These are phyloP conservation scores for Colletotrichum lupini DNA, from an alignment of 2,329 filamentous ascomycete species.

Conservation along the genomic window DNA sequence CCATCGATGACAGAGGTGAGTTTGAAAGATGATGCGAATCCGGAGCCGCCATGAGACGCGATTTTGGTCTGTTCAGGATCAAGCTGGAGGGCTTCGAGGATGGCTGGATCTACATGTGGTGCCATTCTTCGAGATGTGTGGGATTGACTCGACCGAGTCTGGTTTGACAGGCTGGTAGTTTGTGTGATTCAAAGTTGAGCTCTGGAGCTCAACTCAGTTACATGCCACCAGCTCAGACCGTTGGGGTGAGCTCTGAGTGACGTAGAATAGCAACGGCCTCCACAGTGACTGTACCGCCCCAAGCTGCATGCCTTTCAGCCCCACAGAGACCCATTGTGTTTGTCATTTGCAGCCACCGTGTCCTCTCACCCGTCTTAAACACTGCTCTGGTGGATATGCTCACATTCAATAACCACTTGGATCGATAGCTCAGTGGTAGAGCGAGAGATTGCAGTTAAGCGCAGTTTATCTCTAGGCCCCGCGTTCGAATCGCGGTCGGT, in stretches of 20 bases:
- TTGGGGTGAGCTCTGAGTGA: conserved; percentile 28
- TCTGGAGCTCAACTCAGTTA: conserved; percentile 7
- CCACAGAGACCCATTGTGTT: conserved; percentile 13
- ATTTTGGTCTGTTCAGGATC: conserved; percentile 66
- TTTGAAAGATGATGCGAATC: conserved; percentile 76
- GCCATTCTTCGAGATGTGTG: conserved; percentile 1
- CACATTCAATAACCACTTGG: not conserved
- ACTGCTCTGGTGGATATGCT: rapidly evolving
- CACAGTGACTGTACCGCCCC: not conserved
- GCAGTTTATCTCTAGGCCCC: conserved; percentile 33
- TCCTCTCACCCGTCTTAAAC: not conserved
- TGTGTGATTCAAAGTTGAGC: not conserved
- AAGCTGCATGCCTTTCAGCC: conserved; percentile 1
- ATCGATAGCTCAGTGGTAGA: conserved; percentile 37
- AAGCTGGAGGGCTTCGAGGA: conserved; percentile 69
- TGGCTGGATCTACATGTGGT: conserved; percentile 68
- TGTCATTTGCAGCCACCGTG: conserved; percentile 9
- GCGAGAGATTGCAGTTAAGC: conserved; percentile 34
- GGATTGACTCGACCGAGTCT: not conserved
- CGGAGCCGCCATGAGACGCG: conserved; percentile 71
- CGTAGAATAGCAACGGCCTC: conserved; percentile 21
- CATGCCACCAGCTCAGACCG: not conserved
- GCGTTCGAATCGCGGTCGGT: conserved; percentile 36
- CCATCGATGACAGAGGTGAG: conserved; percentile 59
- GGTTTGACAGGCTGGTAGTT: not conserved